Percentiles rank a stretch among this genome's conserved stretches.
Conservation (phyloP, 345 rosid genomes). For the Eucalyptus tenuipes region DNA sequence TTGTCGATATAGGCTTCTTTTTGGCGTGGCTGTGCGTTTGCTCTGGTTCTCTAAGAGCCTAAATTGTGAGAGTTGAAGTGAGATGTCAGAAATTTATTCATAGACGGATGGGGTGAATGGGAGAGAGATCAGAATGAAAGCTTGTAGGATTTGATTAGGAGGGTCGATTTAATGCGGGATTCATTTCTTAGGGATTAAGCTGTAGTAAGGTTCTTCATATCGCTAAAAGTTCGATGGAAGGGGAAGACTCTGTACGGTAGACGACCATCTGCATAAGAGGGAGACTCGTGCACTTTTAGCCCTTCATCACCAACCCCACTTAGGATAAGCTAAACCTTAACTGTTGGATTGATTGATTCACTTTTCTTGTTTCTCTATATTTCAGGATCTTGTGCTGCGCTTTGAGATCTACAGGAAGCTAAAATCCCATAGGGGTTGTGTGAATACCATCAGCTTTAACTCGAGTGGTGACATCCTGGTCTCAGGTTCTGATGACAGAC, state of each 20-base stretch:
- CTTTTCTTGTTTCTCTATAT: neutral
- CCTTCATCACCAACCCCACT: neutral
- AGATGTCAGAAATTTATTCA: neutral
- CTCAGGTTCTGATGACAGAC: slow-evolving; percentile 86
- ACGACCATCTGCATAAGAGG: neutral
- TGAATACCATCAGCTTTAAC: slow-evolving; percentile 72
- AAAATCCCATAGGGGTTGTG: slow-evolving; percentile 67
- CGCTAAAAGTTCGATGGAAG: neutral
- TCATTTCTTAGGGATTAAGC: neutral
- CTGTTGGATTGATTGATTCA: neutral
- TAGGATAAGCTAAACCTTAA: neutral
- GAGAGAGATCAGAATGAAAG: neutral
- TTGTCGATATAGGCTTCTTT: neutral
- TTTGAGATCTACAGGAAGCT: slow-evolving; percentile 48
- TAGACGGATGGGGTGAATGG: neutral
- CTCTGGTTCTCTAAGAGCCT: neutral
- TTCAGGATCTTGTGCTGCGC: slow-evolving; percentile 68
- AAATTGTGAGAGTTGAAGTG: neutral
- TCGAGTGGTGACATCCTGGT: slow-evolving; percentile 46
- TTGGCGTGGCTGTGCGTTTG: neutral
- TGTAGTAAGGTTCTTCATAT: neutral
- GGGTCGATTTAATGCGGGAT: neutral
- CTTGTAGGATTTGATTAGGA: neutral
- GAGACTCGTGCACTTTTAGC: neutral
- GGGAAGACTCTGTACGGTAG: neutral